Conservation (phyloP, 768 basidiomycete species). For the Psilocybe cyanescens region DNA sequence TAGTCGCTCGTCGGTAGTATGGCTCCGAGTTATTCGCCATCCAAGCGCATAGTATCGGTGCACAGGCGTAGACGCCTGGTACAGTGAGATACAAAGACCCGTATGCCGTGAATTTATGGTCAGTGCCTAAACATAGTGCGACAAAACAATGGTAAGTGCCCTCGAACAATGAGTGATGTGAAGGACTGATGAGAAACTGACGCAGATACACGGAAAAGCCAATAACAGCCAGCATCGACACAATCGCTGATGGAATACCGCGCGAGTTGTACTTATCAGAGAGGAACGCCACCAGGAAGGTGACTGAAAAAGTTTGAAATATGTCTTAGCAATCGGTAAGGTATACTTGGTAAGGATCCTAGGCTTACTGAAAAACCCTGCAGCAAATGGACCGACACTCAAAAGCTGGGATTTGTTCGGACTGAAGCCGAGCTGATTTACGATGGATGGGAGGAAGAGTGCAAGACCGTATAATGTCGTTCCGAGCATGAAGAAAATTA, state of each 20-base stretch:
- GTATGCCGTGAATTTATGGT: conserved; percentile 29
- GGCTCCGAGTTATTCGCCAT: conserved; percentile 43
- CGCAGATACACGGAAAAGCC: conserved; percentile 11
- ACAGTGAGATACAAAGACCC: conserved; percentile 39
- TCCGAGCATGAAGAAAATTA: conserved; percentile 39
- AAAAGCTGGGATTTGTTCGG: conserved; percentile 35
- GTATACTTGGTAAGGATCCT: not conserved
- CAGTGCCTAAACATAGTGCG: conserved; percentile 19
- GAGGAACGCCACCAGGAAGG: conserved; percentile 7
- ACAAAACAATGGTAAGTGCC: not conserved
- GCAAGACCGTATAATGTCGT: conserved; percentile 39
- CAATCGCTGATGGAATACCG: conserved; percentile 10
- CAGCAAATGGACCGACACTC: conserved; percentile 41
- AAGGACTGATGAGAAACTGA: not conserved
- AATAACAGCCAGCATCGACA: conserved; percentile 6
- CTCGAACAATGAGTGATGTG: too few species aligned
- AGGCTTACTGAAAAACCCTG: conserved; percentile 35
- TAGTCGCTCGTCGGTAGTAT: conserved; percentile 38
- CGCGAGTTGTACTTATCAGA: conserved; percentile 9
- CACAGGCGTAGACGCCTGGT: conserved; percentile 34
- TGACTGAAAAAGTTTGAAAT: not conserved
- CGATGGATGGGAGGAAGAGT: conserved; percentile 39
- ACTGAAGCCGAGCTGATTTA: conserved; percentile 39
- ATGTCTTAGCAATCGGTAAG: not conserved
- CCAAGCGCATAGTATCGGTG: conserved; percentile 36